phyloP scores from a whole-genome alignment of 2,329 filamentous ascomycete genomes.

The Albifimbria verrucaria region DNA sequence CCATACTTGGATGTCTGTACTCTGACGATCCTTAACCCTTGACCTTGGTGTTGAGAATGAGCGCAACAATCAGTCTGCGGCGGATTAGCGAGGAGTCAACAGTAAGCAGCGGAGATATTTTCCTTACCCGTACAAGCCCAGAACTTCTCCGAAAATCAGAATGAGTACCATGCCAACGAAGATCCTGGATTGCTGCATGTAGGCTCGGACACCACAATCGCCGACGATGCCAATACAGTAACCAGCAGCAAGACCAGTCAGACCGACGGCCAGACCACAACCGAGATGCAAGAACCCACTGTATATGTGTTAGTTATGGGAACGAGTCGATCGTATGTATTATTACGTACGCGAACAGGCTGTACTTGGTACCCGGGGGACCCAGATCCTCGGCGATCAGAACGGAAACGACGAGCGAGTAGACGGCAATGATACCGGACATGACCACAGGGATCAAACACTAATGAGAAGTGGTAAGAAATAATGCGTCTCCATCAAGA shows the following conservation, averaged over 20 bases:
- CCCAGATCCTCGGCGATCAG: constrained; percentile 88
- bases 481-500: background rate
- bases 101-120: constrained; percentile 3
- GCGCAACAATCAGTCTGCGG: constrained; percentile 78
- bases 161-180: constrained; percentile 99
- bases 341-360: constrained; percentile 70
- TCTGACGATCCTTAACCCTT: constrained; percentile 46
- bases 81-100: constrained; percentile 1
- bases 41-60: constrained; percentile 89
- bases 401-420: constrained; percentile 94
- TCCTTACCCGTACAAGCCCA: constrained; percentile 93
- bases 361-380: constrained; percentile 66
- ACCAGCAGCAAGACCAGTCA: constrained; percentile 89
- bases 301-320: constrained; percentile 15
- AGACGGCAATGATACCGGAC: constrained; percentile 98
- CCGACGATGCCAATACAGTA: constrained; percentile 97
- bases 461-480: constrained; percentile 37
- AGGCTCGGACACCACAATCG: constrained; percentile 88
- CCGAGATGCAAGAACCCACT: constrained; percentile 92
- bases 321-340: background rate
- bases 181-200: constrained; percentile 93
- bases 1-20: constrained; percentile 1
- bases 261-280: constrained; percentile 84
- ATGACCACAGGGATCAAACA: constrained; percentile 89
- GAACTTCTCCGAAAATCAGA: constrained; percentile 95